Conservation (phyloP, 805 yeast genomes). For the Metschnikowia lochheadii region DNA sequence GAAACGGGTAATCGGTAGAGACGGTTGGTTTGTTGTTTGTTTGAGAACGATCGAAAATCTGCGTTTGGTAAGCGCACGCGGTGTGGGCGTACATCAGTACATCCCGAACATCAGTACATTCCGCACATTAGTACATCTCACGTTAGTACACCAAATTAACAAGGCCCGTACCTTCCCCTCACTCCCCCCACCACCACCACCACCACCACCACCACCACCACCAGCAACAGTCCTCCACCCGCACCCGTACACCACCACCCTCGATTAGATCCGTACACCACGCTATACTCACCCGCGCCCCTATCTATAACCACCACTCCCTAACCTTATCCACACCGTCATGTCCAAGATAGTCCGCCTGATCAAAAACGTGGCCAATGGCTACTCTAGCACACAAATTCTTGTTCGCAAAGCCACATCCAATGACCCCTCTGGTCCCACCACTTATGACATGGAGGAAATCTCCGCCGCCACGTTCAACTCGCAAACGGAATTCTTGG, state of each 20-base stretch:
- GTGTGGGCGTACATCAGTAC: neutral
- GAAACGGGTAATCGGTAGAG: neutral
- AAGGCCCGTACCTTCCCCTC: neutral
- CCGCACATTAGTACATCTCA: neutral
- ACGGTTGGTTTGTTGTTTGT: slow-evolving; percentile 3
- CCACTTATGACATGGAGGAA: slow-evolving; percentile 76
- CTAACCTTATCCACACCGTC: neutral
- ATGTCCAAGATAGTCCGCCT: slow-evolving; percentile 84
- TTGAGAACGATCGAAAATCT: slow-evolving; percentile 4
- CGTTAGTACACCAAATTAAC: too few species aligned
- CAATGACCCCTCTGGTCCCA: slow-evolving; percentile 84
- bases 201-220: too few species aligned
- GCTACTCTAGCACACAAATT: slow-evolving; percentile 81
- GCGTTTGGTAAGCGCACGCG: slow-evolving; percentile 3
- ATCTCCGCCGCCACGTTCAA: slow-evolving; percentile 71
- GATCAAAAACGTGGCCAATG: slow-evolving; percentile 84
- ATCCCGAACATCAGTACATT: too few species aligned
- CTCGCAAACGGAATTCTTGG: slow-evolving; percentile 66
- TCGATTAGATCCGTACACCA: neutral
- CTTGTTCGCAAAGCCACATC: slow-evolving; percentile 90
- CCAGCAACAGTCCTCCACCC: too few species aligned
- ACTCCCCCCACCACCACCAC: too few species aligned
- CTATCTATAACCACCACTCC: neutral
- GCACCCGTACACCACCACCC: neutral
- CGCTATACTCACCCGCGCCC: neutral